phyloP scores from a whole-genome alignment of 805 yeast species.

The Jamesozyma gamospora region DNA sequence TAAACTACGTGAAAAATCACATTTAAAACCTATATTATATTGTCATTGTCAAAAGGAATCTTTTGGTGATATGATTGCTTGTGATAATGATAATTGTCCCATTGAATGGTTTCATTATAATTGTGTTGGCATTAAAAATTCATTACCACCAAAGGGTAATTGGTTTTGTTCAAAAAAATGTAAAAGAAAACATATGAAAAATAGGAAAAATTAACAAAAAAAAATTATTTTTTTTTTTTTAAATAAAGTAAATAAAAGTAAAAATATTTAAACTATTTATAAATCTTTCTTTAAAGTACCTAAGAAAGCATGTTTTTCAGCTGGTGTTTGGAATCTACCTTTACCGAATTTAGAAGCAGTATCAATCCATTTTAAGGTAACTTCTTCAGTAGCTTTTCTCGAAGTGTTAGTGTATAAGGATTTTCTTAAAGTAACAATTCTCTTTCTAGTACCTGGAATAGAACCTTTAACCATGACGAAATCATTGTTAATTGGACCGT shows the following conservation, averaged over 20 bases:
- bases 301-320: constrained; percentile 98
- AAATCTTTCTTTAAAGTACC: constrained; percentile 99
- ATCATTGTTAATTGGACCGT: constrained; percentile 97
- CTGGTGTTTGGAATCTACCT: constrained; percentile 99
- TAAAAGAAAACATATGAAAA: constrained; percentile 2
- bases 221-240: not conserved
- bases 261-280: constrained; percentile 28
- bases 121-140: constrained; percentile 56
- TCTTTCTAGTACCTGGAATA: constrained; percentile 99
- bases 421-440: constrained; percentile 98
- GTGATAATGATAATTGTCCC: constrained; percentile 69
- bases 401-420: constrained; percentile 95
- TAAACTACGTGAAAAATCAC: too few relatives aligned
- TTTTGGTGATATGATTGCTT: constrained; percentile 79
- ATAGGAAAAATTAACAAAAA: constrained; percentile 3
- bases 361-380: constrained; percentile 98
- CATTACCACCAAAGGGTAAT: constrained; percentile 43
- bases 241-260: too few relatives aligned
- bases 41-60: constrained; percentile 41
- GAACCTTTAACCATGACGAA: constrained; percentile 97
- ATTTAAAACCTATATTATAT: constrained; percentile 18
- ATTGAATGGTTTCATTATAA: constrained; percentile 74
- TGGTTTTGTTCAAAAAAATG: constrained; percentile 61
- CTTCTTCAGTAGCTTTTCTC: constrained; percentile 95
- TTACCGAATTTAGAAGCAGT: constrained; percentile 99